Percentiles rank a stretch among this genome's conserved stretches.
These are phyloP conservation scores for Coleophoma cylindrospora DNA, from an alignment of 2,329 filamentous ascomycete species.

Conservation along the genomic window DNA sequence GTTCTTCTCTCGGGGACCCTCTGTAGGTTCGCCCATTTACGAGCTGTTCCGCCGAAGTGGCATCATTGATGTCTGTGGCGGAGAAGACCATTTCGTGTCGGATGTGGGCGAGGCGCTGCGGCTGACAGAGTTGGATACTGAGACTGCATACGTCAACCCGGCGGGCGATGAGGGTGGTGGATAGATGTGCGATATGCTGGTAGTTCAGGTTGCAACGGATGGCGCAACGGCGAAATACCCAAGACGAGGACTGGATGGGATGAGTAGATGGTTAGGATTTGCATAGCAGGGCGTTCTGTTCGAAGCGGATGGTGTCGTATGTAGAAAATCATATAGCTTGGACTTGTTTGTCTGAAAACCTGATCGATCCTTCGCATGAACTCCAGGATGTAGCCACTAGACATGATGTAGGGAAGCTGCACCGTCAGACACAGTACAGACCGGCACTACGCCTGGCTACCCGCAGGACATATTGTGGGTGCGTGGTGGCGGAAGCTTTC, in stretches of 20 bases:
- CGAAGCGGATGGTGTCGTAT: background rate
- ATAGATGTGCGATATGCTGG: background rate
- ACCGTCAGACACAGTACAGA: too few relatives aligned
- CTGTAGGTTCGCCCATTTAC: constrained; percentile 39
- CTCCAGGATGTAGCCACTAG: too few relatives aligned
- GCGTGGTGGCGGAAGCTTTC: too few relatives aligned
- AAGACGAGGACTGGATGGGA: background rate
- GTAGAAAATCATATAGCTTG: background rate
- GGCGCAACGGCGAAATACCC: background rate
- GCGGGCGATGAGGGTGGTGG: constrained; percentile 17
- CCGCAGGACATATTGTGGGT: too few relatives aligned
- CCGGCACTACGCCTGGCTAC: too few relatives aligned
- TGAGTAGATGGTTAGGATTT: background rate
- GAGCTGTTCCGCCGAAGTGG: constrained; percentile 71
- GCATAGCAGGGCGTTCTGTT: background rate
- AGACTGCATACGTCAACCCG: constrained; percentile 13
- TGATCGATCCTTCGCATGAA: background rate
- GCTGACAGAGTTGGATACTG: constrained; percentile 65
- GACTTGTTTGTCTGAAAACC: background rate
- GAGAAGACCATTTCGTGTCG: constrained; percentile 70
- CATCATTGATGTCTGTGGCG: constrained; percentile 80
- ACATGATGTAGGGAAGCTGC: too few relatives aligned
- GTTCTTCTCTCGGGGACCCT: constrained; percentile 61
- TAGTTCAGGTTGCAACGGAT: background rate
- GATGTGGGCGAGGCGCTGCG: constrained; percentile 81